Evolutionary conservation across 306 rosid genomes (phyloP).

Genomic region (Mucuna pruriens): DNA sequence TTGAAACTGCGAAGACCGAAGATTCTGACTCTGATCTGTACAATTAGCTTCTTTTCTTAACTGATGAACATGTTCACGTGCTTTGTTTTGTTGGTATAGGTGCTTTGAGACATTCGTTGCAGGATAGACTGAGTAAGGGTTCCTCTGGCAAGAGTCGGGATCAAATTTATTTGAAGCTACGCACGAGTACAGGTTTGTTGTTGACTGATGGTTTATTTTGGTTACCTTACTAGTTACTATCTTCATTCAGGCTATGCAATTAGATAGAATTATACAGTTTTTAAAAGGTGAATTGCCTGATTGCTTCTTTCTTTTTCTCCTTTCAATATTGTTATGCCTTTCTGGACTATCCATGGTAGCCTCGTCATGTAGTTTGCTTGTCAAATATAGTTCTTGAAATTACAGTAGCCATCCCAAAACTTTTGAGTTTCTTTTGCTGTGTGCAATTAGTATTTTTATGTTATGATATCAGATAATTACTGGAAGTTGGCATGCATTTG

Average conservation of each 20-base stretch:
- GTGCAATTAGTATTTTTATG: neutral
- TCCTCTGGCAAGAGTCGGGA: conserved; percentile 77
- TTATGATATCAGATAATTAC: neutral
- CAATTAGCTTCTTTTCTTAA: conserved; percentile 11
- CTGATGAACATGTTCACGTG: neutral
- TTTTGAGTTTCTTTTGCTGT: conserved; percentile 2
- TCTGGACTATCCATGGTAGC: neutral
- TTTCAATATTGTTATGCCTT: neutral
- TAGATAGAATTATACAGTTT: neutral
- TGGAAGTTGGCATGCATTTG: conserved; percentile 13
- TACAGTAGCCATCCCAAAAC: neutral
- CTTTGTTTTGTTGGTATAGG: conserved; percentile 55
- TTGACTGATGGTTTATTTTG: conserved; percentile 22
- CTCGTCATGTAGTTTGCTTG: neutral
- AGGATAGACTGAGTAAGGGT: conserved; percentile 87
- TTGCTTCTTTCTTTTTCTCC: neutral
- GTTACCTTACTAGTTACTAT: conserved; percentile 9
- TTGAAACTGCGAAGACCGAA: neutral
- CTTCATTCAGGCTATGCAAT: conserved; percentile 16
- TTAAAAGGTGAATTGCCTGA: neutral
- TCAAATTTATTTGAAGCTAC: conserved; percentile 86
- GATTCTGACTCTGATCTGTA: conserved; percentile 41
- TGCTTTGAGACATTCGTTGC: conserved; percentile 92
- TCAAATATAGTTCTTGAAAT: conserved; percentile 4
- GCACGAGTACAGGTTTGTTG: conserved; percentile 90